Conservation (phyloP, 768 basidiomycete genomes). For the Podaxis sp. region DNA sequence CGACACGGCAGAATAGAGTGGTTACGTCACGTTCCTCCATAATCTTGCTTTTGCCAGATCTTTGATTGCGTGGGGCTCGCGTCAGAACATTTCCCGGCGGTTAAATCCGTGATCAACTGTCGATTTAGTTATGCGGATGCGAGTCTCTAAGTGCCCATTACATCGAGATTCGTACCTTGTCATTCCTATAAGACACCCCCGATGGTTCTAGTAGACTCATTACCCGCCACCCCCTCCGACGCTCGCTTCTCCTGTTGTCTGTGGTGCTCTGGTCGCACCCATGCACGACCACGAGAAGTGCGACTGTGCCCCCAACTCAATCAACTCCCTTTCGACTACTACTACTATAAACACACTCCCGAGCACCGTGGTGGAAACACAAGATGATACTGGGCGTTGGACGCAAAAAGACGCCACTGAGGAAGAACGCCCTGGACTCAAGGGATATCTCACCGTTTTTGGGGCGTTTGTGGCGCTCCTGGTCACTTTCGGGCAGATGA, state of each 20-base stretch:
- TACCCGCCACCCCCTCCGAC: neutral
- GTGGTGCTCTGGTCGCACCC: neutral
- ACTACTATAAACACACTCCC: conserved; percentile 1
- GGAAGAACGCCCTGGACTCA: conserved; percentile 19
- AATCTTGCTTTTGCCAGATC: conserved; percentile 6
- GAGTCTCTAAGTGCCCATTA: neutral
- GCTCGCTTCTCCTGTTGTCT: neutral
- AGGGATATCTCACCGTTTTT: conserved; percentile 50
- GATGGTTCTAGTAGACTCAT: neutral
- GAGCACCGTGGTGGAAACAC: neutral
- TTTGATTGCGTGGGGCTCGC: conserved; percentile 7
- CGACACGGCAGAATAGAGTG: conserved; percentile 1
- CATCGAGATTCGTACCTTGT: conserved; percentile 14
- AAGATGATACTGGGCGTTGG: conserved; percentile 1
- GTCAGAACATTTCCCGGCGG: neutral
- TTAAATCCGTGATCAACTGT: conserved; percentile 12
- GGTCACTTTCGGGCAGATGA: conserved; percentile 72
- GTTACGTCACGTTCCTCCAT: neutral
- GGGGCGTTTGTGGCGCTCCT: conserved; percentile 69
- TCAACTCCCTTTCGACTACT: neutral
- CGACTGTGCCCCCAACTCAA: neutral
- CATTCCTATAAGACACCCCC: conserved; percentile 9
- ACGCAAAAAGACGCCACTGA: conserved; percentile 21
- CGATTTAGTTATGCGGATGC: neutral
- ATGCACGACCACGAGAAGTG: conserved; percentile 14